phyloP scores from a whole-genome alignment of 1,284 basidiomycete genomes.

The Ceratobasidium sp. region DNA sequence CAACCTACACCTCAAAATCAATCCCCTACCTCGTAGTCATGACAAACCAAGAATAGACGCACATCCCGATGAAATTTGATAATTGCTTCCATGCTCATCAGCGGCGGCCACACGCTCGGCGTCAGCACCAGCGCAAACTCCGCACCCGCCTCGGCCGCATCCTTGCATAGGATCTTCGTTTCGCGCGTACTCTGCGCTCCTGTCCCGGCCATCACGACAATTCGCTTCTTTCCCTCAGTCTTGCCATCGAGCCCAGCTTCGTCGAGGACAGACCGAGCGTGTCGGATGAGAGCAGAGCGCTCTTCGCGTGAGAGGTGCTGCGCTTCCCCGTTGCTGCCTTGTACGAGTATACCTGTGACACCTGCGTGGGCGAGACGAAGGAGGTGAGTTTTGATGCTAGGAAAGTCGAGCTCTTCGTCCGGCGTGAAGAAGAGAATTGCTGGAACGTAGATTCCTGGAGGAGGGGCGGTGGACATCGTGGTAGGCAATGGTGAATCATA shows the following conservation, averaged over 20 bases:
- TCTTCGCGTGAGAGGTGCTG: slow-evolving; percentile 50
- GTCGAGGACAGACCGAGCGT: slow-evolving; percentile 49
- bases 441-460: slow-evolving; percentile 79
- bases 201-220: slow-evolving; percentile 50
- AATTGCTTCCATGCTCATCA: slow-evolving; percentile 69
- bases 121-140: slow-evolving; percentile 51
- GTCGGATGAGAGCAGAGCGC: slow-evolving; percentile 48
- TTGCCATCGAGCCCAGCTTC: slow-evolving; percentile 40
- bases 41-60: slow-evolving; percentile 45
- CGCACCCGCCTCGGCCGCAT: slow-evolving; percentile 49
- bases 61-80: slow-evolving; percentile 76
- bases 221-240: neutral
- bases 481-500: neutral
- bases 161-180: slow-evolving; percentile 50
- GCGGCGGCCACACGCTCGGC: slow-evolving; percentile 48
- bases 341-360: slow-evolving; percentile 80
- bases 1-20: slow-evolving; percentile 26
- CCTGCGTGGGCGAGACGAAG: slow-evolving; percentile 79
- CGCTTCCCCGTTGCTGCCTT: slow-evolving; percentile 70
- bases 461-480: slow-evolving; percentile 63
- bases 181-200: slow-evolving; percentile 51
- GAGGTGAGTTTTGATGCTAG: slow-evolving; percentile 72
- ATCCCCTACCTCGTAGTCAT: too few species aligned
- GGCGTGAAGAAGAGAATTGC: slow-evolving; percentile 78
- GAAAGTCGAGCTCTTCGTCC: slow-evolving; percentile 73